A percentile compares a stretch with the other conserved stretches of the same genome.
Conservation (phyloP, 192 early-diverging fungal species). For the Coemansia sp. region DNA sequence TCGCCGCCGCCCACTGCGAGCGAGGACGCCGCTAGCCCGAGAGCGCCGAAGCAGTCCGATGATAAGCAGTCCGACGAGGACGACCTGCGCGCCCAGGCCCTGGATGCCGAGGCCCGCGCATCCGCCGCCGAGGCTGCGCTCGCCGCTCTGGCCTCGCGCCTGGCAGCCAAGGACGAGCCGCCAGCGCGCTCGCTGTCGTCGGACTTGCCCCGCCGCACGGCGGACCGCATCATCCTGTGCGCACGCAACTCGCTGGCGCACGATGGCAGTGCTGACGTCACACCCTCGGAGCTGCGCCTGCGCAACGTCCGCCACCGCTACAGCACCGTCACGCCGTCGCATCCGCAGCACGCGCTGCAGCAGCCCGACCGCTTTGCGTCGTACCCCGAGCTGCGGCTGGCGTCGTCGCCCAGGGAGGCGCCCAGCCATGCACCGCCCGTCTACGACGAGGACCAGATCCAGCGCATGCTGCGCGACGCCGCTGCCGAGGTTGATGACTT, state of each 20-base stretch:
- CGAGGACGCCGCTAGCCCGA: slow-evolving; percentile 1
- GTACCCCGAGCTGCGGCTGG: slow-evolving; percentile 47
- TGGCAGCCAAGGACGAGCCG: slow-evolving; percentile 11
- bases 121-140: slow-evolving; percentile 31
- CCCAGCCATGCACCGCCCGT: slow-evolving; percentile 12
- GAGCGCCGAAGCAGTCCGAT: background rate
- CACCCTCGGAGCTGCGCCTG: slow-evolving; percentile 3
- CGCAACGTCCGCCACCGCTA: slow-evolving; percentile 27
- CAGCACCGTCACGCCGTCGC: slow-evolving; percentile 19
- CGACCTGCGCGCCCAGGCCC: slow-evolving; percentile 9
- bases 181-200: slow-evolving; percentile 12
- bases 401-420: slow-evolving; percentile 11
- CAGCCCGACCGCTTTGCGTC: slow-evolving; percentile 41
- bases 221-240: slow-evolving; percentile 37
- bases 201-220: slow-evolving; percentile 23
- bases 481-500: slow-evolving; percentile 25
- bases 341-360: background rate
- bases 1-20: slow-evolving; percentile 40
- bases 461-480: slow-evolving; percentile 35
- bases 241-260: slow-evolving; percentile 29
- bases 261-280: background rate
- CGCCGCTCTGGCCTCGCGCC: slow-evolving; percentile 12
- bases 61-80: slow-evolving; percentile 14
- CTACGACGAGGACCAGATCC: slow-evolving; percentile 40
- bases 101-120: slow-evolving; percentile 46